phyloP scores from a whole-genome alignment of 1,284 basidiomycete species.

The Melampsora occidentalis region DNA sequence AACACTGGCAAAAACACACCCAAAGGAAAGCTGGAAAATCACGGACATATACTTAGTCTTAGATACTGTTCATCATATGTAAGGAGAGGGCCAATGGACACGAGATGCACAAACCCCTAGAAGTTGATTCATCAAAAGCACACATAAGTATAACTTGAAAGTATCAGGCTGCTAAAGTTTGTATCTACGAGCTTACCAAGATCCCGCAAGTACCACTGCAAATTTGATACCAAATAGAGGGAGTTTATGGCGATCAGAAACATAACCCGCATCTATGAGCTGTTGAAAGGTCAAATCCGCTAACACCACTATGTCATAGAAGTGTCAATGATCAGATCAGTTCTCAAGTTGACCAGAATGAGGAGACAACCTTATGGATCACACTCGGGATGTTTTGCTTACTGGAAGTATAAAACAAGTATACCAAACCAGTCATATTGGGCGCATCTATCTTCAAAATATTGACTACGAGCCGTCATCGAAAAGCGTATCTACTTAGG shows the following conservation, averaged over 20 bases:
- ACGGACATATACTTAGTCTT: too few species aligned
- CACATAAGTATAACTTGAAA: too few species aligned
- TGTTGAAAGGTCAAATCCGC: slow-evolving; percentile 38
- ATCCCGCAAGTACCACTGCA: slow-evolving; percentile 19
- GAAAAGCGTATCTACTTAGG: too few species aligned
- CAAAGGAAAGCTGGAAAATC: slow-evolving; percentile 25
- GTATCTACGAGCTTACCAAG: slow-evolving; percentile 16
- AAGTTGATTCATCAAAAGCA: too few species aligned
- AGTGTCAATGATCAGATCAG: background rate
- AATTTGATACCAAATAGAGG: slow-evolving; percentile 35
- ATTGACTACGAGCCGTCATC: slow-evolving; percentile 5
- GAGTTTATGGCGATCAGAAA: background rate
- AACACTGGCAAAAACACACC: slow-evolving; percentile 36
- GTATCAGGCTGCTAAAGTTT: too few species aligned
- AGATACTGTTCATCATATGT: too few species aligned
- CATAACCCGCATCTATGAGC: slow-evolving; percentile 11
- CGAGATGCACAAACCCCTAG: too few species aligned
- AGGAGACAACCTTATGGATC: too few species aligned
- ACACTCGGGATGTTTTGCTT: background rate
- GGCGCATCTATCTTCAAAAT: slow-evolving; percentile 28
- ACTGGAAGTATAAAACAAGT: slow-evolving; percentile 29
- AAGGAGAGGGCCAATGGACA: too few species aligned
- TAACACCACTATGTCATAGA: slow-evolving; percentile 8
- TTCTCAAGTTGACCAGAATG: too few species aligned
- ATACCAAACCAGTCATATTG: slow-evolving; percentile 23